Evolutionary conservation across 306 rosid genomes (phyloP), one percentile per base, ranked within the genome.

Genomic region (Acacia melanoxylon): DNA sequence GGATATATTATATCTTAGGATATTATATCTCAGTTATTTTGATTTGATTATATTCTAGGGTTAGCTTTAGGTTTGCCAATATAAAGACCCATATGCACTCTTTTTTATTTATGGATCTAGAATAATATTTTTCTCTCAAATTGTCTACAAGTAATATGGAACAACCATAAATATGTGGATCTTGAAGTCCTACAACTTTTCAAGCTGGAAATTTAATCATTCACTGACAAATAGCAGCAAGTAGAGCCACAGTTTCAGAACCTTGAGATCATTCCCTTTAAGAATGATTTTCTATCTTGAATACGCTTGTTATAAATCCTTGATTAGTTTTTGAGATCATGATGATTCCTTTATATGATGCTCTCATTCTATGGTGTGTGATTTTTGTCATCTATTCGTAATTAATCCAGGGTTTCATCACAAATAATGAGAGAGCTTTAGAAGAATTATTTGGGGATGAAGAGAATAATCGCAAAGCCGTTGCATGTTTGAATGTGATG

Each of bases 401-500:
- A 37, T 16, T 84, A 74, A 75, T 83, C 66, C 86, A 95, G 99
- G 96, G 96, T 83, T 95, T 95, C 85, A 84, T 90, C 80, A 95
- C 99, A 77, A 91, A 95, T 78, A 95, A 88, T 77, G 99, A 95
- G 86, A 91, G 90, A 83, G 97, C 98, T 66, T 81, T 95, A 73
- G 96, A 93, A 84, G 97, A 92, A 78, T 92, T 95, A 71, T 95
- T 91, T 88, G 97, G 97, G 56, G 92, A 92, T 81, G 97, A 92
- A 48, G 98, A 91, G 86, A 88, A 89, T 83, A 87, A 89, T 83
- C 83, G 82, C 59, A 91, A 87, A 88, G 92, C 87, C 73, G 93
- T 82, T 76, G 81, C 89, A 15, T 93, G 94, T 81, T 87, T 95
- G 91, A 89, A 95, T 86, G 90, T 76, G 85, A 91, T 93, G 93